These are phyloP conservation scores for Cytospora mali DNA, from an alignment of 2,329 filamentous ascomycete species.

Conservation along the genomic window DNA sequence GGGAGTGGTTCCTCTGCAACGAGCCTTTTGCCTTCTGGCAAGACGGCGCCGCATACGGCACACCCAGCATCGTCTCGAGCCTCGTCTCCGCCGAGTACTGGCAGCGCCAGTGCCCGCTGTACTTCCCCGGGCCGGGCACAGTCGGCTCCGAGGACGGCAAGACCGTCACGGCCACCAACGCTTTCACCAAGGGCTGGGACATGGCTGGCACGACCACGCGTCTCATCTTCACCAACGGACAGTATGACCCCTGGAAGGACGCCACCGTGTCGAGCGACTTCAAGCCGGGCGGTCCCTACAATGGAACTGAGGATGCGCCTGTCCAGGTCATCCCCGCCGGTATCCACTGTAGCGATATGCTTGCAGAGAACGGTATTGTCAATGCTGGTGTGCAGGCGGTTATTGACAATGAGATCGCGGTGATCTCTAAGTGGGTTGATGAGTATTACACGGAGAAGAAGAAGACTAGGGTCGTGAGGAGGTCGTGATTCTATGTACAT, in stretches of 20 bases:
- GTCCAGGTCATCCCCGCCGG: slow-evolving; percentile 41
- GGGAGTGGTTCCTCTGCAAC: slow-evolving; percentile 60
- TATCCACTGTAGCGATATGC: slow-evolving; percentile 45
- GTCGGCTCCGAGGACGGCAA: slow-evolving; percentile 40
- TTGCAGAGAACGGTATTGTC: slow-evolving; percentile 48
- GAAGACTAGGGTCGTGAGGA: not conserved
- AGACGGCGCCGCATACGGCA: slow-evolving; percentile 47
- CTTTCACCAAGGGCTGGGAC: slow-evolving; percentile 45
- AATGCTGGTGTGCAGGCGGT: slow-evolving; percentile 55
- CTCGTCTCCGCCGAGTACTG: slow-evolving; percentile 42
- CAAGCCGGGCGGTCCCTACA: slow-evolving; percentile 43
- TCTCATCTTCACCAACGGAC: slow-evolving; percentile 44
- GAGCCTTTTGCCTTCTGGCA: slow-evolving; percentile 47
- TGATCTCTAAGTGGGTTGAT: slow-evolving; percentile 57
- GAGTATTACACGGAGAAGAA: slow-evolving; percentile 48
- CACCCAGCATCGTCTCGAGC: slow-evolving; percentile 46
- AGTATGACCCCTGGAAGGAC: slow-evolving; percentile 46
- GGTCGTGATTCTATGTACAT: not conserved
- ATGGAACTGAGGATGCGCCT: slow-evolving; percentile 38
- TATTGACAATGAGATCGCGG: slow-evolving; percentile 52
- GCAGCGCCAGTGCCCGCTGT: slow-evolving; percentile 47
- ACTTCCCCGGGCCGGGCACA: slow-evolving; percentile 45
- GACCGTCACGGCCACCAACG: slow-evolving; percentile 40
- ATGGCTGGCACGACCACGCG: slow-evolving; percentile 42
- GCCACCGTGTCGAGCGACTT: slow-evolving; percentile 41